A percentile compares a stretch with the other conserved stretches of the same genome.
Evolutionary conservation across 2,329 filamentous ascomycete genomes (phyloP).

Genomic region (Hypoxylon sp.): DNA sequence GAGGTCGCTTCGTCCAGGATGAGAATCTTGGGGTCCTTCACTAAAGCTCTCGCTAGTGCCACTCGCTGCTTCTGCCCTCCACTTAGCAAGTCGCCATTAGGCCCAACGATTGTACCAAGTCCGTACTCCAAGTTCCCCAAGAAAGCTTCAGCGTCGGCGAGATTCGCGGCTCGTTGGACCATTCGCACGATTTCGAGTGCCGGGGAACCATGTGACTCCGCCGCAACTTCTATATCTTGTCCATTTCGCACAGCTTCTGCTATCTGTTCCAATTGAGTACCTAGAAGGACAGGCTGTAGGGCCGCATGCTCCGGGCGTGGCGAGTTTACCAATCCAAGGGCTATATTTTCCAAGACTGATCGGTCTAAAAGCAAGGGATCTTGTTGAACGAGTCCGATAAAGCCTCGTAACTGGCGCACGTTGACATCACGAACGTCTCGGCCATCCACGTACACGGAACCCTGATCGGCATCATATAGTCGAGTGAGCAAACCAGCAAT

Average conservation of each 20-base stretch:
- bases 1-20: slow-evolving; percentile 67
- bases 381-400: slow-evolving; percentile 54
- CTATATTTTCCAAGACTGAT: slow-evolving; percentile 58
- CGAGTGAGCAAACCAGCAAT: slow-evolving; percentile 68
- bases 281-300: slow-evolving; percentile 64
- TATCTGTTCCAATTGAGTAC: slow-evolving; percentile 65
- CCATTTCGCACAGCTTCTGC: slow-evolving; percentile 67
- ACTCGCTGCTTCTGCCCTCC: slow-evolving; percentile 66
- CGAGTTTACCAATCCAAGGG: slow-evolving; percentile 56
- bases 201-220: slow-evolving; percentile 60
- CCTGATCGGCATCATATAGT: slow-evolving; percentile 69
- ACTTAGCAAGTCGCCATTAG: slow-evolving; percentile 61
- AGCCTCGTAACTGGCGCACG: slow-evolving; percentile 56
- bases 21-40: slow-evolving; percentile 63
- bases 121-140: slow-evolving; percentile 64
- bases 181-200: slow-evolving; percentile 66
- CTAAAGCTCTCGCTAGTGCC: slow-evolving; percentile 63
- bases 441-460: slow-evolving; percentile 64
- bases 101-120: slow-evolving; percentile 60
- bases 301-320: slow-evolving; percentile 49
- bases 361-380: slow-evolving; percentile 55
- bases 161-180: slow-evolving; percentile 64
- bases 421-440: slow-evolving; percentile 64
- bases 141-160: slow-evolving; percentile 70
- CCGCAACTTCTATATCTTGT: slow-evolving; percentile 61